A percentile compares a stretch with the other conserved stretches of the same genome.
Conservation (phyloP, 139 green algal genomes). For the Zygnema cylindricum region DNA sequence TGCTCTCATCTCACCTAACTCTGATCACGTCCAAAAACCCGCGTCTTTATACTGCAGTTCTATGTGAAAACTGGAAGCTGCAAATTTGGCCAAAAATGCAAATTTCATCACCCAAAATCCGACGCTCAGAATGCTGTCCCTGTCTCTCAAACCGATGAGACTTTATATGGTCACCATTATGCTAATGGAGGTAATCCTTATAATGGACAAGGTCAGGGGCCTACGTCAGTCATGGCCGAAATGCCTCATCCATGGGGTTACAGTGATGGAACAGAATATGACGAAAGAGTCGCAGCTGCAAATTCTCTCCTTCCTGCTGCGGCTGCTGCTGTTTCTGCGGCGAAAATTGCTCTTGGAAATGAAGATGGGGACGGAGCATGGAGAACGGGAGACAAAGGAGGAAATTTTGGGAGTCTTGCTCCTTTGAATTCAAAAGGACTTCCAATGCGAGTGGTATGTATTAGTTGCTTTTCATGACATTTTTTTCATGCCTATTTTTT, state of each 20-base stretch:
- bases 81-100: constrained; percentile 83
- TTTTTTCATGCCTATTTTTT: not conserved
- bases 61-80: constrained; percentile 88
- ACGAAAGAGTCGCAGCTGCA: not conserved
- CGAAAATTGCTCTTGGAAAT: not conserved
- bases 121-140: no score
- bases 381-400: not conserved
- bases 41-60: constrained; percentile 84
- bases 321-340: not conserved
- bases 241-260: not conserved
- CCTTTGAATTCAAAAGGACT: not conserved
- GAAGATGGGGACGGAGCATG: not conserved
- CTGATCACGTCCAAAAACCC: no score
- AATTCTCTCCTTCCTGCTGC: not conserved
- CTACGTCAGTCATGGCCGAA: no score
- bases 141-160: no score
- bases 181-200: no score
- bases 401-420: not conserved
- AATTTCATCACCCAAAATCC: constrained; percentile 83
- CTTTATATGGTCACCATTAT: no score
- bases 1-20: no score
- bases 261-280: not conserved
- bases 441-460: not conserved
- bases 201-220: no score
- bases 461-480: not conserved